Percentiles rank a stretch among this genome's conserved stretches.
Conservation (phyloP, 2,329 filamentous ascomycete species). For the Botrytis aclada region DNA sequence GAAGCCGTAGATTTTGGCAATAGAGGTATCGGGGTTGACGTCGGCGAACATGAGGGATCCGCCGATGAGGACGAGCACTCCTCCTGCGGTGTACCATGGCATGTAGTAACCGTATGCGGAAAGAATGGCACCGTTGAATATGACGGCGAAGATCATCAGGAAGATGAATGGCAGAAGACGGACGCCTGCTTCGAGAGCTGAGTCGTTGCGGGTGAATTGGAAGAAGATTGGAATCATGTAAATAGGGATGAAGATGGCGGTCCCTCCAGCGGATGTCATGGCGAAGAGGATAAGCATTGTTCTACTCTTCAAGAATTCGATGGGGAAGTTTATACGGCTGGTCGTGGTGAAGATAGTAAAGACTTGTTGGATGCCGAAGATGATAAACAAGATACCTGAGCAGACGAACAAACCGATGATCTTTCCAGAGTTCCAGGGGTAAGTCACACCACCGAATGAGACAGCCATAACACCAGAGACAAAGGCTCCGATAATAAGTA, state of each 20-base stretch:
- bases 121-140: constrained; percentile 38
- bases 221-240: constrained; percentile 49
- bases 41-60: constrained; percentile 35
- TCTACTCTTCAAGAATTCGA: constrained; percentile 39
- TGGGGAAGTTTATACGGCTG: constrained; percentile 32
- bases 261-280: constrained; percentile 36
- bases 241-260: constrained; percentile 41
- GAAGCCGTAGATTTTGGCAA: constrained; percentile 35
- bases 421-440: constrained; percentile 33
- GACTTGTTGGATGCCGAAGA: constrained; percentile 31
- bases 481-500: constrained; percentile 38
- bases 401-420: constrained; percentile 43
- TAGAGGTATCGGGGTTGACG: constrained; percentile 33
- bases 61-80: constrained; percentile 36
- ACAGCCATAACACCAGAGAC: constrained; percentile 39
- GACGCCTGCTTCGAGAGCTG: constrained; percentile 45
- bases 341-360: constrained; percentile 33
- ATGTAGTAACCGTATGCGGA: constrained; percentile 41
- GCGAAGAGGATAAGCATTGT: constrained; percentile 40
- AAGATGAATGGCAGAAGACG: constrained; percentile 41
- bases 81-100: constrained; percentile 41
- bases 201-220: constrained; percentile 48
- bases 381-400: constrained; percentile 40
- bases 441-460: constrained; percentile 37
- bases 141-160: constrained; percentile 38